Evolutionary conservation across 257 asterid genomes (phyloP), one percentile per base, ranked within the genome.

Genomic region (Solanum infundibuliforme): DNA sequence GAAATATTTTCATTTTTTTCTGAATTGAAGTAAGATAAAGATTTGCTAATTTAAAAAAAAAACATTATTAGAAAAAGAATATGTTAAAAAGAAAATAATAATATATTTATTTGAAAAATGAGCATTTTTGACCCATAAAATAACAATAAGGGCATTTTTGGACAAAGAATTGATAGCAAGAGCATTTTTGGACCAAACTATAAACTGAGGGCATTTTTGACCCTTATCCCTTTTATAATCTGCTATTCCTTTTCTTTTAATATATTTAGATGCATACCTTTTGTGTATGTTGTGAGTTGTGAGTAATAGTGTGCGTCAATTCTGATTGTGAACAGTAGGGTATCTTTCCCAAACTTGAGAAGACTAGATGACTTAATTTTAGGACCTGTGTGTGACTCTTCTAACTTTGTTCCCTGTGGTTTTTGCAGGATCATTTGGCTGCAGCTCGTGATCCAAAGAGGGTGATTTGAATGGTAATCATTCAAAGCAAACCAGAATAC

Each of bases 401-500:
- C 9, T 72, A 43, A 85, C 72, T 23, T 86, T 38, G 77, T 48
- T 86, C 27, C n/a, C 46, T 21, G 86, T 85, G 87, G 82, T 62
- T 87, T 71, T 90, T 92, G 91, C 95, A 97, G 99, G 98, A 95
- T 93, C 99, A 97, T 93, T 88, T 97, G 90, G 95, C 98, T 20
- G 94, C 98, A 72, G 96, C 98, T 89, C 99, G 98, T 87, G 98
- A 94, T 88, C 91, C 94, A 3, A 97, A 93, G 89, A 95, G 93
- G 79, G 92, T 94, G 87, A 83, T 87, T 90, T 97, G 94, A 94
- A 87, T 23, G 36, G 39, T 25, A 23, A 68, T 43, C 25, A 48
- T 69, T 46, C 23, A 31, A 27, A 66, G 38, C 12, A 41, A 84
- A 25, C 36, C 34, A 46, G 83, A 71, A 6, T 31, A 27, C 25